A percentile compares a stretch with the other conserved stretches of the same genome.
phyloP scores from a whole-genome alignment of 108 stramenopile genomes.

The Nannochloropsis oceanica region DNA sequence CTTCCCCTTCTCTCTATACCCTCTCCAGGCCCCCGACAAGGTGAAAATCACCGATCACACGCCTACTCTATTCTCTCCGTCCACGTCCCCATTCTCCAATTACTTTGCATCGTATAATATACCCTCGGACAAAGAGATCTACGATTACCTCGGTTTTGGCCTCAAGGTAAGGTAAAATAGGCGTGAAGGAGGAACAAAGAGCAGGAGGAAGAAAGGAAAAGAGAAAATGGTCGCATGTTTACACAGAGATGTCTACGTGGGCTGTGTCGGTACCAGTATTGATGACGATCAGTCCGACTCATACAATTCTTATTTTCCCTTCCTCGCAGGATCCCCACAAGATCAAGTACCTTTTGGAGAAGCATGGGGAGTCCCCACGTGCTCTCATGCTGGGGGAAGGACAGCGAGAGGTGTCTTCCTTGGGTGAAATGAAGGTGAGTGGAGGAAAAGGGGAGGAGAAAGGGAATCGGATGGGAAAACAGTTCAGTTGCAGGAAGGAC shows the following conservation, averaged over 20 bases:
- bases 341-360: background rate
- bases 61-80: background rate
- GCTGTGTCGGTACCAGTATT: too few species aligned
- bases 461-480: background rate
- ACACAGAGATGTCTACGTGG: too few species aligned
- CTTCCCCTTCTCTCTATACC: background rate
- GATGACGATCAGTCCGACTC: too few species aligned
- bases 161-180: background rate
- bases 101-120: background rate
- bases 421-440: background rate
- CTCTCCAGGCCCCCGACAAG: background rate
- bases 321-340: background rate
- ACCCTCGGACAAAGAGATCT: background rate
- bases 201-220: background rate
- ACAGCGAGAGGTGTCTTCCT: background rate
- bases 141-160: background rate
- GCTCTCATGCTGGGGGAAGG: background rate
- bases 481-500: background rate
- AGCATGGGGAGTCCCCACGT: background rate
- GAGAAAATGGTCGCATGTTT: background rate
- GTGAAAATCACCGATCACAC: background rate
- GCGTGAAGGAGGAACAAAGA: background rate
- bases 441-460: background rate
- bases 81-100: background rate
- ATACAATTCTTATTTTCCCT: too few species aligned